Base-by-base conservation (phyloP, 768 basidiomycete species). In the Termitomyces sp. region DNA sequence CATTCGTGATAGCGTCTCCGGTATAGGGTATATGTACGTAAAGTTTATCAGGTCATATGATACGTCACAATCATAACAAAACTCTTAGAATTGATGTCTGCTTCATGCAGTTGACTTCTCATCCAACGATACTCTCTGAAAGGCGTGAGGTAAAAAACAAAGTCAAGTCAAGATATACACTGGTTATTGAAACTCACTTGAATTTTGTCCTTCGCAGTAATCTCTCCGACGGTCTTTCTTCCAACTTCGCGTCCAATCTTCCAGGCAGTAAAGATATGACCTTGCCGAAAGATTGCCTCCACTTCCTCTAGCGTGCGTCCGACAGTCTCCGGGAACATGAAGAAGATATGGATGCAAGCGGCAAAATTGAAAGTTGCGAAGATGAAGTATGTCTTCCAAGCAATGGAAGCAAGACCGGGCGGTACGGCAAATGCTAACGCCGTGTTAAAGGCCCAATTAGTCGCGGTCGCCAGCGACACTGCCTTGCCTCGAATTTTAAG, bases 321-420 rank as follows among this genome's bases (percentile, higher is more conserved):
- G 14, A 83, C 82, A 2, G 87, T 88, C 69, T 90, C 89, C 12
- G 88, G 89, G 77, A 81, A 90, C 77, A 85, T 85, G 78, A 90
- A 89, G 64, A 85, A 73, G 56, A 90, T 74, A 61, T 89, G 87
- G 51, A 88, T 70, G 66, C 78, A 84, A 1, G 82, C 84, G 1
- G 83, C 81, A 56, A 86, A 82, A 74, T 88, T 87, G 80, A 88
- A 88, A 10, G 85, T 70, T 9, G 84, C 87, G 64, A 90, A 88
- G 67, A 89, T 82, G 69, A 88, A 88, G 70, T 88, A 90, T 2
- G 76, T 89, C 70, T 81, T 85, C 78, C 82, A 86, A 15, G 84
- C 86, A 57, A 90, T 88, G 60, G 60, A 74, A 28, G 79, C 68
- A 46, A 90, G 78, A 7, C 80, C 82, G 0, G 88, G 87, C 1